Evolutionary conservation across 192 early-diverging fungal genomes (phyloP).

Genomic region (Linnemannia schmuckeri): DNA sequence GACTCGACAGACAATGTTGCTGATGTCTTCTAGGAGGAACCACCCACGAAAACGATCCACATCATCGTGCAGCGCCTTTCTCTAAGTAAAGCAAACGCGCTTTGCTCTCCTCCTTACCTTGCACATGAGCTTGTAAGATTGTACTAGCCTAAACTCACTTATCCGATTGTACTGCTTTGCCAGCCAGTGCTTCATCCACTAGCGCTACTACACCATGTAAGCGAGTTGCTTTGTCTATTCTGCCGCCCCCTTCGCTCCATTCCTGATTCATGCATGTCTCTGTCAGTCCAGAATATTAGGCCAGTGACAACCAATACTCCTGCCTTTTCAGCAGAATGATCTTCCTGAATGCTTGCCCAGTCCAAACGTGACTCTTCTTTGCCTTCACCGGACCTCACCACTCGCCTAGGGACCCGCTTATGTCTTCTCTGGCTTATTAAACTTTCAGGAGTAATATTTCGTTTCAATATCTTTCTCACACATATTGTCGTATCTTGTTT

Average conservation of each 20-base stretch:
- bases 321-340: conserved; percentile 7
- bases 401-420: not conserved
- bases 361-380: not conserved
- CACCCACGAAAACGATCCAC: no score
- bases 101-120: no score
- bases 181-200: not conserved
- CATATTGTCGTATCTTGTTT: not conserved
- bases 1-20: no score
- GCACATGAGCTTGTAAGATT: no score
- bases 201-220: conserved; percentile 3
- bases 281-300: conserved; percentile 3
- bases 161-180: not conserved
- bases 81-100: not conserved
- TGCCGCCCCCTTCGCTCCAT: conserved; percentile 3
- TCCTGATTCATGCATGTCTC: not conserved
- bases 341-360: conserved; percentile 6
- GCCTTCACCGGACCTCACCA: conserved; percentile 8
- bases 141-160: no score
- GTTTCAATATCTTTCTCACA: not conserved
- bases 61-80: not conserved
- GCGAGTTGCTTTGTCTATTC: conserved; percentile 5
- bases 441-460: not conserved
- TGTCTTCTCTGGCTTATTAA: conserved; percentile 4
- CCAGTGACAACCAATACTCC: conserved; percentile 6
- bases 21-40: no score